A percentile compares a stretch with the other conserved stretches of the same genome.
Conservation (phyloP, 106 monocot species). For the Allium cepa region DNA sequence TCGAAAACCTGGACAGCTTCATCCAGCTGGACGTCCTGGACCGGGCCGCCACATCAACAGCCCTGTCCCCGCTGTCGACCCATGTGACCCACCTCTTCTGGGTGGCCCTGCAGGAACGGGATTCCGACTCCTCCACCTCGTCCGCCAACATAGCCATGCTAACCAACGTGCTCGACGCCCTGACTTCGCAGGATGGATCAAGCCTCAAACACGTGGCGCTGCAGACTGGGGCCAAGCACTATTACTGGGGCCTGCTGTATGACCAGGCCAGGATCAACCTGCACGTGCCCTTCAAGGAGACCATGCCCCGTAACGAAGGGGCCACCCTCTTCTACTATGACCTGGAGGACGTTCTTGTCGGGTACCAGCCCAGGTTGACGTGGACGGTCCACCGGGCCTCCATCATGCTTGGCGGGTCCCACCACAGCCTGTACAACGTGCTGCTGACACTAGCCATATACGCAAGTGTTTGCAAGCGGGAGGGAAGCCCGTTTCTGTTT, state of each 20-base stretch:
- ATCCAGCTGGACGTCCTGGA: slow-evolving; percentile 8
- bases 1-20: slow-evolving; percentile 1
- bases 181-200: background rate
- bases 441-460: slow-evolving; percentile 15
- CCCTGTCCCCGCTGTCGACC: slow-evolving; percentile 1
- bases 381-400: slow-evolving; percentile 21
- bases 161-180: slow-evolving; percentile 12
- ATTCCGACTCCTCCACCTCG: background rate
- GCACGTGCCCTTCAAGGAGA: slow-evolving; percentile 11
- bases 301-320: background rate
- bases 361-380: background rate
- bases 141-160: slow-evolving; percentile 17
- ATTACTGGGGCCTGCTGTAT: background rate
- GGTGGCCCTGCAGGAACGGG: slow-evolving; percentile 5
- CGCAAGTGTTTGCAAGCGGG: slow-evolving; percentile 11
- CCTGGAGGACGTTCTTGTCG: slow-evolving; percentile 10
- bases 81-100: slow-evolving; percentile 18
- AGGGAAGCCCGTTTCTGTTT: slow-evolving; percentile 5
- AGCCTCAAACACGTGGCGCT: slow-evolving; percentile 16
- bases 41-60: background rate
- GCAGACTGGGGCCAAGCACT: slow-evolving; percentile 23
- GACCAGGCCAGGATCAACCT: background rate
- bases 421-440: slow-evolving; percentile 11
- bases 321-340: slow-evolving; percentile 10
- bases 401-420: slow-evolving; percentile 9